Percentiles rank a stretch among this genome's conserved stretches.
Conservation (phyloP, 83 land plant genomes). For the Diphasiastrum complanatum region DNA sequence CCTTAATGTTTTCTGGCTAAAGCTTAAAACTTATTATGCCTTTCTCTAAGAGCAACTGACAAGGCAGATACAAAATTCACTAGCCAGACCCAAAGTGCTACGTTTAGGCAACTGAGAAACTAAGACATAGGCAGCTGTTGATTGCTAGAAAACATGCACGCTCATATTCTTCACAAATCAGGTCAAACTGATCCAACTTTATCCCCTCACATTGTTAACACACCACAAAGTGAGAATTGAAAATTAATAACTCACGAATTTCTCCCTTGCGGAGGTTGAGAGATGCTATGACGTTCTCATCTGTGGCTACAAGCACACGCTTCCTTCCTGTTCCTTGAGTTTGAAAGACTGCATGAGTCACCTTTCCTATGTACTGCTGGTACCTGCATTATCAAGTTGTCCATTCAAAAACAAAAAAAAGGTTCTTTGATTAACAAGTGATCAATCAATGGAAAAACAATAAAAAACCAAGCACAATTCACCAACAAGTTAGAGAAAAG, state of each 20-base stretch:
- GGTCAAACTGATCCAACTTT: neutral
- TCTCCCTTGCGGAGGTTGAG: slow-evolving; percentile 17
- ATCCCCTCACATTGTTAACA: neutral
- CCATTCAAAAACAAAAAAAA: no score
- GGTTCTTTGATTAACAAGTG: no score
- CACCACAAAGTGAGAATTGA: neutral
- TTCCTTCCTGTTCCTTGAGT: slow-evolving; percentile 13
- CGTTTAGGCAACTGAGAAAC: neutral
- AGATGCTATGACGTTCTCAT: slow-evolving; percentile 20
- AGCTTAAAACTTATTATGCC: no score
- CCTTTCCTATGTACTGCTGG: slow-evolving; percentile 18
- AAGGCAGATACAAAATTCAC: no score
- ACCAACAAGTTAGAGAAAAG: no score
- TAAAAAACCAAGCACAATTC: no score
- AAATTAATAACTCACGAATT: slow-evolving; percentile 6
- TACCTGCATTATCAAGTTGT: slow-evolving; percentile 7
- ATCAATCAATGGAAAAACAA: no score
- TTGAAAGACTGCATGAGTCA: slow-evolving; percentile 18
- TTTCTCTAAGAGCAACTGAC: no score
- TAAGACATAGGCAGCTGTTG: neutral
- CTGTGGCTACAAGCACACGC: slow-evolving; percentile 16
- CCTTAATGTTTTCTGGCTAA: no score
- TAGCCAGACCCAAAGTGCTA: neutral
- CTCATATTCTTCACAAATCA: no score
- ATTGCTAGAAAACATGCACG: neutral